Base-by-base conservation (phyloP, 441 rosid species). In the Aleurites moluccanus region DNA sequence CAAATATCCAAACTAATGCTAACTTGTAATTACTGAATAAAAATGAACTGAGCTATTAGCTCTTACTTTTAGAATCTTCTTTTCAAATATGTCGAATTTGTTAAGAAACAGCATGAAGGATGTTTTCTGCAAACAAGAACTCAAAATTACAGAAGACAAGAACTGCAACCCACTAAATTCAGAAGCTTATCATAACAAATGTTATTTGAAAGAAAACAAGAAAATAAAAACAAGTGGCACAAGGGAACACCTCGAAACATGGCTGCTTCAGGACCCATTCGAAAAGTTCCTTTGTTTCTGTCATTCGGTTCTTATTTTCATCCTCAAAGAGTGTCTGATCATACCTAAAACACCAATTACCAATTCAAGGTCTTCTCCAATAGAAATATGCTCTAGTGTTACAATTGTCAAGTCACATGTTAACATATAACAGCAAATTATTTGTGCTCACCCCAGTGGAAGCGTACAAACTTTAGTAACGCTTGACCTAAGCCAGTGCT, bases 261-360 rank as follows among this genome's bases (percentile, higher is more conserved):
- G 98, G 97, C 80, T 96, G 98, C 89, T 92, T 96, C 78, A 96
- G 81, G 80, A 96, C 97, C 99, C 99, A 96, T 73, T 93, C 95
- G 60, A 93, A 93, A 18, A 96, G 89, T 75, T 96, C 97, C 80
- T 87, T 96, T 0, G 98, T 90, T 83, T 93, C 99, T 87, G 86
- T 86, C 98, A 96, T 90, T 69, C 98, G 87, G 81, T 93, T 96
- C 84, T 85, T 90, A 67, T 85, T 86, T 80, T 93, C 98, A 69
- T 93, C 97, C 83, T 96, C 98, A 14, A 96, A 96, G 66, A 96
- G 92, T 7, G 91, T 91, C 79, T 92, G 97, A 80, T 96, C 99
- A 61, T 93, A 96, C 90, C 99, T 96, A 79, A 33, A 77, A 74
- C 59, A 47, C n/a, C 40, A 64, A 59, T 23, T 52, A 61, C 38